Evolutionary conservation across 371 early-diverging fungal species (phyloP).

Genomic region (Mucor racemosus): DNA sequence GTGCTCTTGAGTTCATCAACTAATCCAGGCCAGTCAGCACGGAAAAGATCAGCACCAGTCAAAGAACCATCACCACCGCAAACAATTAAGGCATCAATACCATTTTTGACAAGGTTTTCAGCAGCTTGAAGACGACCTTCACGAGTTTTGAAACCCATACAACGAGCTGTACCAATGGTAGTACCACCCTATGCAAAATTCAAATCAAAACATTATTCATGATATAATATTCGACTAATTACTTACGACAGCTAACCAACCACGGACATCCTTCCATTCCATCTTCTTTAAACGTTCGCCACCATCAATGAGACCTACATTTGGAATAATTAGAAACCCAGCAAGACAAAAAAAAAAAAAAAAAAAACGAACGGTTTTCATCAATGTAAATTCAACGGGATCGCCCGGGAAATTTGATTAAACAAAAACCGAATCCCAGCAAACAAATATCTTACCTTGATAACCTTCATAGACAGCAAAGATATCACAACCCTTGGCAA

Average conservation of each 20-base stretch:
- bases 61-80: slow-evolving; percentile 99
- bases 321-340: neutral
- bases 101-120: slow-evolving; percentile 84
- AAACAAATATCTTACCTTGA: slow-evolving; percentile 66
- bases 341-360: neutral
- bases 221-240: neutral
- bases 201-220: neutral
- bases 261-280: slow-evolving; percentile 91
- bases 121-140: slow-evolving; percentile 92
- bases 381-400: slow-evolving; percentile 1
- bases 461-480: slow-evolving; percentile 97
- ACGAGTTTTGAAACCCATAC: slow-evolving; percentile 82
- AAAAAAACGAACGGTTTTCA: neutral
- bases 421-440: neutral
- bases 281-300: slow-evolving; percentile 78
- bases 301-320: slow-evolving; percentile 90
- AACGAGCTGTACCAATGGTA: slow-evolving; percentile 96
- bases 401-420: neutral
- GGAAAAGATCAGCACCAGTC: slow-evolving; percentile 94
- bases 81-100: slow-evolving; percentile 96
- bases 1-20: slow-evolving; percentile 74
- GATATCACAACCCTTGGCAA: slow-evolving; percentile 83
- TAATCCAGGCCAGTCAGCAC: slow-evolving; percentile 91
- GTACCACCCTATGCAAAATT: slow-evolving; percentile 87
- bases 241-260: slow-evolving; percentile 76